Conservation (phyloP, 2,329 filamentous ascomycete species). For the Thelonectria olida region DNA sequence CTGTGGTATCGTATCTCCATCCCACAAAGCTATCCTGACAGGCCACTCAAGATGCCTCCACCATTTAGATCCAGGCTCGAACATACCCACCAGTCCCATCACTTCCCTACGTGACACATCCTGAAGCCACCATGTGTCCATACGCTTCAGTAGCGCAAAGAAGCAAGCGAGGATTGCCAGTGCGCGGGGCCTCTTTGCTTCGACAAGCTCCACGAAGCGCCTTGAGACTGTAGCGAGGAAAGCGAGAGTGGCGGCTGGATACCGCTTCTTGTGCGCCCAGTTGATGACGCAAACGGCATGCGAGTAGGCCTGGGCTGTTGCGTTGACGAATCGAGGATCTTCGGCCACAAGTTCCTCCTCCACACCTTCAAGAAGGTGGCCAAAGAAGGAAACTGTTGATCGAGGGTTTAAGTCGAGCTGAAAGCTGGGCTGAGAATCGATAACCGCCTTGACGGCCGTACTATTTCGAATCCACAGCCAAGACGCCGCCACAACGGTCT, state of each 20-base stretch:
- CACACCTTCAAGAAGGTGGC: slow-evolving; percentile 65
- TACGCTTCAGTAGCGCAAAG: slow-evolving; percentile 70
- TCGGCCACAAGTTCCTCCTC: slow-evolving; percentile 62
- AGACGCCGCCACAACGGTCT: slow-evolving; percentile 69
- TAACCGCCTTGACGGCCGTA: slow-evolving; percentile 66
- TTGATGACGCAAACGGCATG: slow-evolving; percentile 73
- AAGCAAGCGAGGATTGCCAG: slow-evolving; percentile 73
- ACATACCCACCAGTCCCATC: slow-evolving; percentile 68
- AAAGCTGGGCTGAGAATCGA: slow-evolving; percentile 71
- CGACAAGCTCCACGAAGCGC: slow-evolving; percentile 68
- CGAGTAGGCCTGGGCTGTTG: slow-evolving; percentile 63
- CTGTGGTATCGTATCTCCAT: slow-evolving; percentile 61
- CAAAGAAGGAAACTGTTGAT: slow-evolving; percentile 65
- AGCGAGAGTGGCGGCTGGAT: slow-evolving; percentile 66
- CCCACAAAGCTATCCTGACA: slow-evolving; percentile 66
- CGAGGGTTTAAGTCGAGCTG: slow-evolving; percentile 65
- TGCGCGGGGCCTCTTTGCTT: slow-evolving; percentile 67
- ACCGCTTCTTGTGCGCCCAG: slow-evolving; percentile 70
- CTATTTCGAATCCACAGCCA: slow-evolving; percentile 72
- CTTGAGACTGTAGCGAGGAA: slow-evolving; percentile 72
- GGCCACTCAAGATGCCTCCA: slow-evolving; percentile 71
- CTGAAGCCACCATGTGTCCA: slow-evolving; percentile 76
- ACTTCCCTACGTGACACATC: slow-evolving; percentile 74
- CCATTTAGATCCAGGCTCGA: slow-evolving; percentile 67
- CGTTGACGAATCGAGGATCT: slow-evolving; percentile 40